Base-by-base conservation (phyloP, 768 basidiomycete species). In the Trametes meyenii region DNA sequence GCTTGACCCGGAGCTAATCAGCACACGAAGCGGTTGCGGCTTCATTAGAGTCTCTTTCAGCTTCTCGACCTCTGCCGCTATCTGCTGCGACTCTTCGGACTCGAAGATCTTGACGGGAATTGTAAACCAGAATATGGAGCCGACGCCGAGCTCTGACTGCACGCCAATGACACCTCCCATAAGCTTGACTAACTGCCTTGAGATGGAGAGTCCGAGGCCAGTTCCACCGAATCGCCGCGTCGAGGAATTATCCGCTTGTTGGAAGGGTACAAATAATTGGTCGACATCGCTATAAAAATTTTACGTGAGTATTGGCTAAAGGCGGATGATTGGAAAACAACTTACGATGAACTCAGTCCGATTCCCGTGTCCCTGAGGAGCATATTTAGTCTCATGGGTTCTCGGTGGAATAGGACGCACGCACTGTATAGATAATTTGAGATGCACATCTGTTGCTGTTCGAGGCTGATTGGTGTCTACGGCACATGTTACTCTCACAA, bases 231-330 rank as follows among this genome's bases (percentile, higher is more conserved):
- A 90, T 7, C 85, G 81, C 26, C 89, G 83, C 7, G 89, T 90
- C 0, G 87, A 88, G 0, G 88, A 89, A 64, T 87, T 89, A 76
- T 90, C 89, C 11, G 88, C 88, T 73, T 91, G 89, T 64, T 87
- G 86, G 66, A 91, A 91, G 10, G 89, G 89, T 19, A 86, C 83
- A 64, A 90, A 91, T 3, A 91, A 73, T 8, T 84, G 77, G 50
- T 86, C 85, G 3, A 86, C 83, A 62, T 90, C 88, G 61, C 81
- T 85, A 29, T 8, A 19, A 48, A 16, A 10, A 11, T 12, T 36
- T 2, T 49, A 17, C 29, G 3, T 24, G 43, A 61, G 36, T 29
- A 45, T 57, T 23, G 14, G 8, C 11, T 10, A 4, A 2, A 16
- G 14, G 3, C 13, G 2, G 2, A 26, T 5, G 24, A n/a, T 13